Conservation (phyloP, 1,284 basidiomycete genomes). For the Moesziomyces antarcticus region DNA sequence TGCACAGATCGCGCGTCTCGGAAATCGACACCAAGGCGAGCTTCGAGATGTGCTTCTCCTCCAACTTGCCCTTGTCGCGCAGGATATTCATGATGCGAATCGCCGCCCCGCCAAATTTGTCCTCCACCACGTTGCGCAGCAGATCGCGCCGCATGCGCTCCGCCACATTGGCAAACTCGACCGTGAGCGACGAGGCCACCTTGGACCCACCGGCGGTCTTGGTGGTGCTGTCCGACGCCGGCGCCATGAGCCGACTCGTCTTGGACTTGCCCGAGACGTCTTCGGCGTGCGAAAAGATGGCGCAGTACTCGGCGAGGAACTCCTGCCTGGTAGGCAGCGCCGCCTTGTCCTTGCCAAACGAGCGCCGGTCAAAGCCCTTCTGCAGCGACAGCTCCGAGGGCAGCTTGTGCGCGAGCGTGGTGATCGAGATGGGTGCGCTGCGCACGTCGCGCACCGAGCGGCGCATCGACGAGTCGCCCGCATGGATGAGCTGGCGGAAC, state of each 20-base stretch:
- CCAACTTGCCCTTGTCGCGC: conserved; percentile 89
- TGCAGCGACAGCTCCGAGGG: conserved; percentile 57
- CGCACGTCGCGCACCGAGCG: conserved; percentile 43
- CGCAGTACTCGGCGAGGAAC: conserved; percentile 74
- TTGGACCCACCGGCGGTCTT: conserved; percentile 51
- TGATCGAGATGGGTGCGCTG: conserved; percentile 58
- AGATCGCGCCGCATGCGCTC: conserved; percentile 78
- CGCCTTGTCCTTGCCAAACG: conserved; percentile 40
- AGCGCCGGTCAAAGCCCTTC: conserved; percentile 71
- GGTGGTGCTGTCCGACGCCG: conserved; percentile 50
- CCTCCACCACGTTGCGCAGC: conserved; percentile 82
- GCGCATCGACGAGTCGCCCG: conserved; percentile 72
- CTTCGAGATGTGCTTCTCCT: conserved; percentile 95
- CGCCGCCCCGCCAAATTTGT: conserved; percentile 85
- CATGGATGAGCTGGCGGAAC: conserved; percentile 57
- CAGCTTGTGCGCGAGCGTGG: conserved; percentile 68
- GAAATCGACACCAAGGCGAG: conserved; percentile 89
- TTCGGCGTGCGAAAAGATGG: conserved; percentile 79
- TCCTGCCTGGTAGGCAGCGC: conserved; percentile 49
- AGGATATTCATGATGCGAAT: conserved; percentile 85
- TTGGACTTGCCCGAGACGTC: conserved; percentile 79
- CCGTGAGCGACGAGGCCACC: conserved; percentile 70
- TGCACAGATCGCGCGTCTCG: conserved; percentile 83
- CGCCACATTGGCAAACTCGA: conserved; percentile 84
- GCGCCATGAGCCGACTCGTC: conserved; percentile 69